Evolutionary conservation across 345 rosid genomes (phyloP), one percentile per base, ranked within the genome.

Genomic region (Passiflora organensis): DNA sequence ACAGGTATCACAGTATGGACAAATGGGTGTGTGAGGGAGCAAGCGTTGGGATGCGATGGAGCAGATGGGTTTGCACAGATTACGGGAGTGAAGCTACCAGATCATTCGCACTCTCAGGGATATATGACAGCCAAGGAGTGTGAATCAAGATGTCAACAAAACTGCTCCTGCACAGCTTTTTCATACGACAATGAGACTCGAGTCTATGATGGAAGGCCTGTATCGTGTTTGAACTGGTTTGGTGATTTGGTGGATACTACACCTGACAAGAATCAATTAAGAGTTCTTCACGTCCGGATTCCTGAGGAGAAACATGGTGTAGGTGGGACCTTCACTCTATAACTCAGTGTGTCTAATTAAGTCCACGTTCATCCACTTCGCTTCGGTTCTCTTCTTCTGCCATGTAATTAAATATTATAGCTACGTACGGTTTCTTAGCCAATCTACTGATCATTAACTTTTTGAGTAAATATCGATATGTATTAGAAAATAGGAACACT

Each of bases 151-250:
- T 62, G 59, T 46, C 36, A 43, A 14, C 14, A 19, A 22, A 62
- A 62, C 24, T 62, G 66, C 59, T 53, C 58, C 5, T 62, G 66
- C 32, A 34, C 51, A 44, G 66, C 59, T 43, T 62, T 32, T 42
- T 14, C 66, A 13, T 43, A 10, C 13, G 14, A 12, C 2, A 48
- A 50, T 18, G 24, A 16, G 8, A 38, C 21, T 28, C 34, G 34
- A 28, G 34, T 2, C 8, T 28, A 28, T 43, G 10, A 38, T 20
- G 51, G 5, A 48, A 14, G 1, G 10, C 6, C 17, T 2, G 25
- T 8, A 0, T 19, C 12, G 2, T 62, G 66, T 37, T 21, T 53
- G 19, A 44, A 13, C n/a, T 62, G 59, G 66, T 34, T 12, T 20
- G 66, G 52, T 15, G 44, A 53, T 37, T 20, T 62, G 34, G n/a